Conservation (phyloP, 2,329 filamentous ascomycete species). For the Fusarium mundagurra region DNA sequence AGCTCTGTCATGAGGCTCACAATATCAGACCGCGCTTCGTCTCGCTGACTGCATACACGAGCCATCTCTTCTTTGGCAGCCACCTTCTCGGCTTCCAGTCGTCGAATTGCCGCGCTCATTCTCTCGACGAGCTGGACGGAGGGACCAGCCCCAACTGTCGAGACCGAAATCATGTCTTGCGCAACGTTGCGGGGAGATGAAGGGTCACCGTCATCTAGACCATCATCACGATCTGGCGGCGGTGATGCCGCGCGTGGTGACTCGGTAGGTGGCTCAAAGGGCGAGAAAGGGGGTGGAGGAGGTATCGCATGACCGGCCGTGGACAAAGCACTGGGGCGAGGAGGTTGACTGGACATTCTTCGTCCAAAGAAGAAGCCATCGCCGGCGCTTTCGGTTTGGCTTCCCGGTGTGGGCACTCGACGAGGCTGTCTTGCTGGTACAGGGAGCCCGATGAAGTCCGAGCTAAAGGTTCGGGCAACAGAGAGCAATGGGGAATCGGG, state of each 20-base stretch:
- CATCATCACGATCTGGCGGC: conserved; percentile 60
- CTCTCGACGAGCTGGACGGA: conserved; percentile 95
- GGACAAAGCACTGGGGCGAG: conserved; percentile 54
- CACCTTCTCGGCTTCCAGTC: conserved; percentile 91
- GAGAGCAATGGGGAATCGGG: conserved; percentile 65
- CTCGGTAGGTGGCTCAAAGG: conserved; percentile 55
- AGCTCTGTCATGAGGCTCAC: conserved; percentile 88
- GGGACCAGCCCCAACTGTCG: conserved; percentile 88
- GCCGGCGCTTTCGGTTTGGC: conserved; percentile 54
- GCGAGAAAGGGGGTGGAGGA: conserved; percentile 55
- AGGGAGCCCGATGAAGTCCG: conserved; percentile 62
- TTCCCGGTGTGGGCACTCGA: conserved; percentile 56
- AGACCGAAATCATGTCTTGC: conserved; percentile 88
- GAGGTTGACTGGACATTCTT: conserved; percentile 62
- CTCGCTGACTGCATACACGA: conserved; percentile 83
- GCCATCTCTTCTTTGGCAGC: conserved; percentile 86
- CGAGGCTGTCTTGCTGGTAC: conserved; percentile 47
- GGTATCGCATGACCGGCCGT: conserved; percentile 49
- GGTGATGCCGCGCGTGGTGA: conserved; percentile 52
- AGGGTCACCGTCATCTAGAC: conserved; percentile 56
- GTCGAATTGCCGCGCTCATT: conserved; percentile 92
- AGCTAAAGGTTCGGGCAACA: conserved; percentile 62
- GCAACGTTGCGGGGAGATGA: conserved; percentile 75
- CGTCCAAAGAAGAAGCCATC: conserved; percentile 55
- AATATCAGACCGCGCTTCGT: conserved; percentile 93